Evolutionary conservation across 495 filamentous ascomycete genomes (phyloP).

Genomic region (Wilcoxina mikolae): DNA sequence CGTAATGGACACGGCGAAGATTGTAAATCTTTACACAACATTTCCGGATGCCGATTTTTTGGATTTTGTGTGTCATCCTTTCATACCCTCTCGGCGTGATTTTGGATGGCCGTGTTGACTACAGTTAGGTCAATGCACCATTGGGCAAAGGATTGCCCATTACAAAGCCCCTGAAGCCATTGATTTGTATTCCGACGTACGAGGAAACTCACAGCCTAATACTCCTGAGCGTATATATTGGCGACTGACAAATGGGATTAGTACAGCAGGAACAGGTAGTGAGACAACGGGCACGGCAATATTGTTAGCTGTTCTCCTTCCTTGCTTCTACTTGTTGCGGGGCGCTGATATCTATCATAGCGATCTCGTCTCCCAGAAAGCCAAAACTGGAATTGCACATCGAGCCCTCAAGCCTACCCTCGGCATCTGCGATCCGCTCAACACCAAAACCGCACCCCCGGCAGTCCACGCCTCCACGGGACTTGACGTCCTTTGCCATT

Average conservation of each 20-base stretch:
- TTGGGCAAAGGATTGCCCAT: conserved; percentile 79
- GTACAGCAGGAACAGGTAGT: conserved; percentile 87
- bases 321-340: not conserved
- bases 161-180: conserved; percentile 57
- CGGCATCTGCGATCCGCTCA: conserved; percentile 89
- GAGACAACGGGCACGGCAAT: conserved; percentile 97
- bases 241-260: too few species aligned
- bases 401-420: conserved; percentile 88
- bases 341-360: conserved; percentile 1
- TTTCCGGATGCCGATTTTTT: conserved; percentile 82
- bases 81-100: not conserved
- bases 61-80: conserved; percentile 50
- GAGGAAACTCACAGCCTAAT: too few species aligned
- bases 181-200: conserved; percentile 87
- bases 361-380: conserved; percentile 70
- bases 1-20: conserved; percentile 93
- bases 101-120: not conserved
- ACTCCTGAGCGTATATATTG: too few species aligned
- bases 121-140: conserved; percentile 58
- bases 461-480: conserved; percentile 81
- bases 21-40: conserved; percentile 90
- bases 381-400: conserved; percentile 92
- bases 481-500: conserved; percentile 86
- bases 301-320: conserved; percentile 37
- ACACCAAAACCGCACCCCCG: conserved; percentile 86